Evolutionary conservation across 192 early-diverging fungal genomes (phyloP), one percentile per base, ranked within the genome.

Genomic region (Linnemannia schmuckeri): DNA sequence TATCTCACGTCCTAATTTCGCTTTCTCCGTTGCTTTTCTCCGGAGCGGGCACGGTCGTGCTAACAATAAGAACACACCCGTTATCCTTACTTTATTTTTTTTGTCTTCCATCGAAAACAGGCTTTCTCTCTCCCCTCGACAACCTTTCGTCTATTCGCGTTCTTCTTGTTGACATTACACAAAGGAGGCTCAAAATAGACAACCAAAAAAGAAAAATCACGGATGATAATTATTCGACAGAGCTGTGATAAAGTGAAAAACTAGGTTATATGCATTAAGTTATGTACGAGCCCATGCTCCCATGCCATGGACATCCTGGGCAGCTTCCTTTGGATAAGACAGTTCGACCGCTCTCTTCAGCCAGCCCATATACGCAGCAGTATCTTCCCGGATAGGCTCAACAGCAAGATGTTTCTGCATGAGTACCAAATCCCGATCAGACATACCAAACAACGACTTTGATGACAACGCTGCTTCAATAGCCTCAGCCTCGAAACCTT

Each of bases 281-380:
- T 63, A 66, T 66, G 30, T 66, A 66, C 61, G 61, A 66, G 30
- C 30, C 30, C 61, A 66, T 33, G 61, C 9, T 66, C 61, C 70
- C 41, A 72, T 22, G 7, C 7, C 70, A 41, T 72, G 35, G 70
- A 20, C 12, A 33, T 66, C 61, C 27, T 66, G 61, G 6, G 68
- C 75, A 9, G 70, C 75, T 20, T 82, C 73, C 17, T 78, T 66
- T 17, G 82, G 82, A 15, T 41, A 84, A 0, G 72, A 27, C 37
- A 78, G 35, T 0, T 70, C 57, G 52, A 84, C 52, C 20, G 77
- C 82, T 17, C 35, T 73, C 37, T 75, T 69, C 3, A 84, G 68
- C 82, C 82, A 84, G 5, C 41, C 77, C 82, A 84, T 63, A 35
- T 84, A 84, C 0, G 76, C 82, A 24, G 22, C 38, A 6, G 37